phyloP scores from a whole-genome alignment of 192 early-diverging fungal species.

The Allomyces macrogynus region DNA sequence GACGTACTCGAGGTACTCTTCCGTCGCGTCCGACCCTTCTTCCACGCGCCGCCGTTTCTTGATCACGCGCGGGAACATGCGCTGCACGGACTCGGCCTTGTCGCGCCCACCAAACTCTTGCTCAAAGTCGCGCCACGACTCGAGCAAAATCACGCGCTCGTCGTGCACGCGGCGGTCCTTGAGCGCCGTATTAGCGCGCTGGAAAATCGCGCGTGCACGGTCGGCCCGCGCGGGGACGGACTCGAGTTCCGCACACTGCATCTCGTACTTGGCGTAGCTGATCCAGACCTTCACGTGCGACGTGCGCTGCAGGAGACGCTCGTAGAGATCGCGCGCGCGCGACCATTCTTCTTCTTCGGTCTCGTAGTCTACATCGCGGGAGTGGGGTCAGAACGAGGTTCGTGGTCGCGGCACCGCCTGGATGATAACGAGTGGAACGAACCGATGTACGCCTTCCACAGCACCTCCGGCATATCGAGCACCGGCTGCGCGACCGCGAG shows the following conservation, averaged over 20 bases:
- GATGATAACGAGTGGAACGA: not conserved
- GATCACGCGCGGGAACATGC: constrained; percentile 71
- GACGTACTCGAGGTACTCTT: constrained; percentile 98
- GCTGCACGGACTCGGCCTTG: constrained; percentile 35
- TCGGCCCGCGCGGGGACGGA: constrained; percentile 6
- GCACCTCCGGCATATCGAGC: constrained; percentile 92
- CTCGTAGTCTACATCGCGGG: constrained; percentile 52
- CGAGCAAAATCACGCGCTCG: constrained; percentile 71
- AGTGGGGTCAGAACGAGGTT: too few species aligned
- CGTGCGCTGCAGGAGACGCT: constrained; percentile 62
- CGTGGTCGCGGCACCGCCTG: not conserved
- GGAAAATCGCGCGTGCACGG: constrained; percentile 54
- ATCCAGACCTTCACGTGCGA: constrained; percentile 96
- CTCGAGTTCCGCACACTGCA: constrained; percentile 27
- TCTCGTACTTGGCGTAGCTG: constrained; percentile 81
- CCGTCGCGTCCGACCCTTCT: constrained; percentile 46
- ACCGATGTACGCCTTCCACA: constrained; percentile 95
- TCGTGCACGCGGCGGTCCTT: constrained; percentile 55
- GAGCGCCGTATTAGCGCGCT: constrained; percentile 47
- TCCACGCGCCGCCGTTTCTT: constrained; percentile 61
- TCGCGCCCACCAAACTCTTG: constrained; percentile 31
- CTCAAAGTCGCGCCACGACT: constrained; percentile 82
- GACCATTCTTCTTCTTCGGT: constrained; percentile 58
- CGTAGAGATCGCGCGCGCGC: constrained; percentile 59
- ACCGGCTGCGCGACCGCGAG: constrained; percentile 70